Base-by-base conservation (phyloP, 2,329 filamentous ascomycete species). In the Chaetothyriales sp. region DNA sequence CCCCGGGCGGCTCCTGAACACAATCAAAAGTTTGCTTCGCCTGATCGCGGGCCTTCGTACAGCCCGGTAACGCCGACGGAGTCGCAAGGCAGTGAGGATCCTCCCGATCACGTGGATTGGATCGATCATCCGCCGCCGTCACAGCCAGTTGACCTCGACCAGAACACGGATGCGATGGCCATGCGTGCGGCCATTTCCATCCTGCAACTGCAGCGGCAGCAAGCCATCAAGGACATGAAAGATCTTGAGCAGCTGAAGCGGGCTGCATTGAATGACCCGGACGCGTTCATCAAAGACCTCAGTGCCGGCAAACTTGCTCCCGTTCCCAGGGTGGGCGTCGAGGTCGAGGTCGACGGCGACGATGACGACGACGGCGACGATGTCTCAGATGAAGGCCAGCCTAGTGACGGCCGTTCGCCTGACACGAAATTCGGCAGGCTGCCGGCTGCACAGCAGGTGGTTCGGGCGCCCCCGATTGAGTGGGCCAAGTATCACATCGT, bases 401-500 rank as follows among this genome's bases (percentile, higher is more conserved):
- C 32, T 18, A 46, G 43, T 25, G 47, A 18, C 12, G 44, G 44
- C 22, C 25, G 44, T 60, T 56, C 20, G 61, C 59, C 44, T 32
- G 45, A 47, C 20, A 44, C 50, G 48, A 63, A 69, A 2, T 88
- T 88, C 70, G 71, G 77, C 2, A 70, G 69, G 18, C 76, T 95
- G 12, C 89, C 89, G 0, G 76, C 76, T 12, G 80, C 85, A 5
- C 90, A 95, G 65, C 84, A 84, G 59, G 72, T 96, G 0, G 82
- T 93, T 22, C 81, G 89, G 43, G 87, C 83, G 69, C 90, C 90
- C 7, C 84, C 86, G 7, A 82, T 96, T 62, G 95, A 95, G 70
- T 96, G 90, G 90, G 79, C 81, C 10, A 89, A 95, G 63, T 96
- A 96, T 66, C 86, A 86, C 59, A 75, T 95, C n/a, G 80, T 92